Conservation (phyloP, 331 rosid species). For the Acacia concinna region DNA sequence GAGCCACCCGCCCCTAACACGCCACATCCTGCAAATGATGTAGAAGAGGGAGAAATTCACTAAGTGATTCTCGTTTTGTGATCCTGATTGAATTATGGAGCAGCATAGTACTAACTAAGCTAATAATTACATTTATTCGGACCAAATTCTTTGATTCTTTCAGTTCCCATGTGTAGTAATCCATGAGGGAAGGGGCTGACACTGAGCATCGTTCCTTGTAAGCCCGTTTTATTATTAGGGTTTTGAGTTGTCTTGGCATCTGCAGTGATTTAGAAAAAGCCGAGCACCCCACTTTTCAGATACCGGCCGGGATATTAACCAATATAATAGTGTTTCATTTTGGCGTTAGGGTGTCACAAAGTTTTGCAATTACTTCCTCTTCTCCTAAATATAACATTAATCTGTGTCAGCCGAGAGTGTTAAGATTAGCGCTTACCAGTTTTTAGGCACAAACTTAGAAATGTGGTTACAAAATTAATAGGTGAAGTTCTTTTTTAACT, state of each 20-base stretch:
- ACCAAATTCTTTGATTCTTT: slow-evolving; percentile 7
- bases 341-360: too few species aligned
- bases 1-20: slow-evolving; percentile 40
- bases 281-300: not conserved
- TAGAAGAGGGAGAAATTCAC: slow-evolving; percentile 84
- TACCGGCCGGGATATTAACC: not conserved
- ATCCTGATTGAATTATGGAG: slow-evolving; percentile 25
- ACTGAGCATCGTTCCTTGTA: slow-evolving; percentile 5
- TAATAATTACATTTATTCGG: slow-evolving; percentile 19
- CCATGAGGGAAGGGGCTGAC: not conserved
- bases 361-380: too few species aligned
- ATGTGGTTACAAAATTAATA: not conserved
- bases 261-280: not conserved
- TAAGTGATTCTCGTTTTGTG: slow-evolving; percentile 30
- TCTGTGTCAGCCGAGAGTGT: too few species aligned
- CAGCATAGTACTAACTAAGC: slow-evolving; percentile 1
- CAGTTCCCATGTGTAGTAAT: slow-evolving; percentile 12
- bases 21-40: slow-evolving; percentile 59
- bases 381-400: too few species aligned
- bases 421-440: too few species aligned
- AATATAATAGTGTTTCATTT: too few species aligned
- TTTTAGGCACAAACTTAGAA: not conserved
- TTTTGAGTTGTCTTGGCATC: not conserved
- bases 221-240: not conserved
- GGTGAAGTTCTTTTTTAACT: not conserved